A percentile compares a stretch with the other conserved stretches of the same genome.
These are phyloP conservation scores for Zoysia pacifica DNA, from an alignment of 176 grass and related monocot genomes.

Conservation along the genomic window DNA sequence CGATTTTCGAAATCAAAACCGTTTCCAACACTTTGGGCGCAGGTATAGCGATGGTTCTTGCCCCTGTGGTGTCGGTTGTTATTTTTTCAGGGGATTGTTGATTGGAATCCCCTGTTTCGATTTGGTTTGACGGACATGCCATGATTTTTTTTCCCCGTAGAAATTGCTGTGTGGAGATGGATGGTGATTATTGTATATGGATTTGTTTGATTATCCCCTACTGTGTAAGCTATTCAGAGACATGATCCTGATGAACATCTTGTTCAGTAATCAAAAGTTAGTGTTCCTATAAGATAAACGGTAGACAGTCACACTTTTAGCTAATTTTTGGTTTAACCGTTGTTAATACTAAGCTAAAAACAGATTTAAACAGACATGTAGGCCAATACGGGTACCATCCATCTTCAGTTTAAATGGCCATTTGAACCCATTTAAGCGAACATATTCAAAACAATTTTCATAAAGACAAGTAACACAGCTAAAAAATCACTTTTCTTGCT, in stretches of 20 bases:
- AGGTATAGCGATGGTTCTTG: slow-evolving; percentile 32
- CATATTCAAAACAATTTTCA: neutral
- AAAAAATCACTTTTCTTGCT: neutral
- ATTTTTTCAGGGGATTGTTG: neutral
- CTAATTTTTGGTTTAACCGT: too few species aligned
- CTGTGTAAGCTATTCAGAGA: neutral
- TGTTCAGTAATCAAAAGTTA: too few species aligned
- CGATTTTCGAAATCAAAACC: too few species aligned
- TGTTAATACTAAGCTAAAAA: too few species aligned
- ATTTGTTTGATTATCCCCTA: neutral
- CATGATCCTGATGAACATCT: neutral
- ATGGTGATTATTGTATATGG: neutral
- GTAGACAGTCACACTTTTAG: too few species aligned
- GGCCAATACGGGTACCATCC: too few species aligned
- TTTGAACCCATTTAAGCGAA: too few species aligned
- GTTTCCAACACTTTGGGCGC: too few species aligned
- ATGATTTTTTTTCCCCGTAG: neutral
- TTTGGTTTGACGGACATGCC: neutral
- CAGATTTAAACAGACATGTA: too few species aligned
- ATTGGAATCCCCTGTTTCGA: neutral
- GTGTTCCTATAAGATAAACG: too few species aligned
- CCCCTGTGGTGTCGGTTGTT: neutral
- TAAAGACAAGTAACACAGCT: neutral
- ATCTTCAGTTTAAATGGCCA: too few species aligned
- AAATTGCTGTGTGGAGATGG: neutral